phyloP scores from a whole-genome alignment of 805 yeast genomes.

The Lipomyces chichibuensis region DNA sequence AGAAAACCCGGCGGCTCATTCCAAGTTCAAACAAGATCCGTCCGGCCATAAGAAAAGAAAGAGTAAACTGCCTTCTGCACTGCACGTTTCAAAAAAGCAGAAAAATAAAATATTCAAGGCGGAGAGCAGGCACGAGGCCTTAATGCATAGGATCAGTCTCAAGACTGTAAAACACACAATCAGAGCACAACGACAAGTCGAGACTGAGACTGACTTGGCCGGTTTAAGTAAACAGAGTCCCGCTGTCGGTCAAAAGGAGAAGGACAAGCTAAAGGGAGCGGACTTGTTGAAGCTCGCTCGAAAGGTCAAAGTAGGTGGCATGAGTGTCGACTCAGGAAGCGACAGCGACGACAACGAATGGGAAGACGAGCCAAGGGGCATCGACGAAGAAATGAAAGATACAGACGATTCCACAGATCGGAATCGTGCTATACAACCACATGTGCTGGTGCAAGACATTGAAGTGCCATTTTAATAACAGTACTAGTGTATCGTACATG shows the following conservation, averaged over 20 bases:
- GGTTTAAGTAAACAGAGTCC: neutral
- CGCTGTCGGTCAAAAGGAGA: neutral
- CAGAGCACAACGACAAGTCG: constrained; percentile 27
- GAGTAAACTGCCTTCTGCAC: neutral
- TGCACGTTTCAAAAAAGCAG: constrained; percentile 10
- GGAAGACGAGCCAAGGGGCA: constrained; percentile 32
- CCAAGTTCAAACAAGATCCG: neutral
- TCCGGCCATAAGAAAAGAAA: constrained; percentile 1
- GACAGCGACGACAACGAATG: constrained; percentile 11
- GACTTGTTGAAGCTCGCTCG: constrained; percentile 16
- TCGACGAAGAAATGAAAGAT: constrained; percentile 18
- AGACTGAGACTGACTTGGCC: constrained; percentile 12
- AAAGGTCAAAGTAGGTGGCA: constrained; percentile 16
- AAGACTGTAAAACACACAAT: constrained; percentile 11
- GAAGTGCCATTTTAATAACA: neutral
- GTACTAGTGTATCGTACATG: neutral
- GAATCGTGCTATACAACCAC: neutral
- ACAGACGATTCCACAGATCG: constrained; percentile 23
- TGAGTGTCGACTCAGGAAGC: constrained; percentile 17
- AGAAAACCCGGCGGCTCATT: constrained; percentile 2
- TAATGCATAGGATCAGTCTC: neutral
- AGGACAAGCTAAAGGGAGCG: neutral
- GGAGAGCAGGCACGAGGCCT: constrained; percentile 12
- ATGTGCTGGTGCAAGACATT: neutral
- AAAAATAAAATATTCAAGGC: constrained; percentile 10